Conservation (phyloP, 2,329 filamentous ascomycete species). For the Alternaria hordeiaustralica region DNA sequence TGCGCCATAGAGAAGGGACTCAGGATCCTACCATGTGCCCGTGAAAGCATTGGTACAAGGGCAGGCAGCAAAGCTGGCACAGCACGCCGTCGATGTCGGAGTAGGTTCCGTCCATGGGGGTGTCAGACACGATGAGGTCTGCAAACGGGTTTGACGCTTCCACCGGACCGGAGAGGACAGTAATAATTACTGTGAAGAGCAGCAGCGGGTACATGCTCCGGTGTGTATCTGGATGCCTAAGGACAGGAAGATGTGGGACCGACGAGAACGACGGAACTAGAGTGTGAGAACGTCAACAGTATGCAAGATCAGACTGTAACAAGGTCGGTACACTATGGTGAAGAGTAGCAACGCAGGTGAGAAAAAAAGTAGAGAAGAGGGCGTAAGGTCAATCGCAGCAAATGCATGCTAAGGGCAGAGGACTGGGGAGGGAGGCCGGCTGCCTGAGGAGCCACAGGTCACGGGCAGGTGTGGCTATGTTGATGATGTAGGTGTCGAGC, state of each 20-base stretch:
- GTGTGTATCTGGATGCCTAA: constrained; percentile 30
- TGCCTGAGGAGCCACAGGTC: constrained; percentile 32
- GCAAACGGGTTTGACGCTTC: constrained; percentile 35
- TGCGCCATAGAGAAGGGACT: background rate
- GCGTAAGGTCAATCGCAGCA: constrained; percentile 13
- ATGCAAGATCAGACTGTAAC: background rate
- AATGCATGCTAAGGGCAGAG: constrained; percentile 19
- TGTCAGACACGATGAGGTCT: constrained; percentile 26
- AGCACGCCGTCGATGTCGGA: constrained; percentile 35
- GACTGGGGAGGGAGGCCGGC: constrained; percentile 29
- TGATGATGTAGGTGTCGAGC: constrained; percentile 24
- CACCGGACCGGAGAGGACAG: constrained; percentile 34
- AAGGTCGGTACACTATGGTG: background rate
- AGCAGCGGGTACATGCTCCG: constrained; percentile 41
- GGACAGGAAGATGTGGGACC: constrained; percentile 13
- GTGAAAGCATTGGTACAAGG: constrained; percentile 28
- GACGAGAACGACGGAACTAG: constrained; percentile 6
- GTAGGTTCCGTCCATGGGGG: constrained; percentile 30
- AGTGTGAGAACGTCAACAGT: background rate
- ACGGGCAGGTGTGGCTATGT: constrained; percentile 37
- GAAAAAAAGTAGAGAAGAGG: constrained; percentile 20
- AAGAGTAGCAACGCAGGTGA: constrained; percentile 8
- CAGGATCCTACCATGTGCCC: constrained; percentile 20
- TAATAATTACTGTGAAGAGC: constrained; percentile 32
- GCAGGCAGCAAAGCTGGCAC: constrained; percentile 34